These are phyloP conservation scores for Fusarium falciforme DNA, from an alignment of 2,329 filamentous ascomycete genomes.

Conservation along the genomic window DNA sequence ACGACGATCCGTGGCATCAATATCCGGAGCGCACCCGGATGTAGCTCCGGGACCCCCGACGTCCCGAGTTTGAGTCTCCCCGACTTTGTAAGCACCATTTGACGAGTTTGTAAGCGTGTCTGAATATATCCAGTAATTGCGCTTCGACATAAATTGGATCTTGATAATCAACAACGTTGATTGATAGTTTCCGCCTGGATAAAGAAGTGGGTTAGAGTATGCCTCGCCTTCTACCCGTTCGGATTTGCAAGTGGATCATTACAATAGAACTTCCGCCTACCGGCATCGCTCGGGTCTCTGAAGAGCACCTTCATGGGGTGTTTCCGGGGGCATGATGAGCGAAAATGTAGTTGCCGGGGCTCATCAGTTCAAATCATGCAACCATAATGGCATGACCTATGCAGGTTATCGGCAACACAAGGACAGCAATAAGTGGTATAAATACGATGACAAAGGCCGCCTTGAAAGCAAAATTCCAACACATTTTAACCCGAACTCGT, in stretches of 20 bases:
- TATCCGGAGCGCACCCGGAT: background rate
- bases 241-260: background rate
- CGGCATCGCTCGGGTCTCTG: background rate
- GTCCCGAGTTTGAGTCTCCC: background rate
- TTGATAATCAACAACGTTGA: background rate
- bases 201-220: background rate
- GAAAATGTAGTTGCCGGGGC: background rate
- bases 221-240: background rate
- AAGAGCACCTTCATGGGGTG: background rate
- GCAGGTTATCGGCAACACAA: background rate
- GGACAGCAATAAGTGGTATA: background rate
- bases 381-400: background rate
- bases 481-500: background rate
- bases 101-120: background rate
- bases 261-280: background rate
- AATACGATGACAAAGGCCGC: background rate
- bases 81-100: background rate
- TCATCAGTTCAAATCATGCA: background rate
- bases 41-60: background rate
- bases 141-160: background rate
- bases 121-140: background rate
- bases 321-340: background rate
- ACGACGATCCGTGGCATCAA: background rate
- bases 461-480: background rate
- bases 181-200: background rate